Evolutionary conservation across 2,329 filamentous ascomycete genomes (phyloP).

Genomic region (Aureobasidium subglaciale): DNA sequence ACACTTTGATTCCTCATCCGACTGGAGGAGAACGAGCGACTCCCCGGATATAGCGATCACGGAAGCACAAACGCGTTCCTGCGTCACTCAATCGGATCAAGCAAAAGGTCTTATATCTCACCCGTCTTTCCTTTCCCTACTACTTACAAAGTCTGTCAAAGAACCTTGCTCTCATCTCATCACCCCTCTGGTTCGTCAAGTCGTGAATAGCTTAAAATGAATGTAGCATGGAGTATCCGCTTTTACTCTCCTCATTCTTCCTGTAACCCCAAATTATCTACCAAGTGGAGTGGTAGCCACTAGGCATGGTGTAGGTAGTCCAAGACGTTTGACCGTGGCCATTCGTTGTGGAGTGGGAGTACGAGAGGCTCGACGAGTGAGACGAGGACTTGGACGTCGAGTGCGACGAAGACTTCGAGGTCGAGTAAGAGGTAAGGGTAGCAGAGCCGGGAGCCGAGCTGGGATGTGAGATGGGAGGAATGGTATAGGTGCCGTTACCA

Average conservation of each 20-base stretch:
- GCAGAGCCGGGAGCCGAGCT: background rate
- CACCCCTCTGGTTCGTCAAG: background rate
- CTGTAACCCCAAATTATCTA: background rate
- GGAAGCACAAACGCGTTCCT: too few species aligned
- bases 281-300: background rate
- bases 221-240: too few species aligned
- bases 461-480: background rate
- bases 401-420: background rate
- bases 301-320: constrained; percentile 1
- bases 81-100: too few species aligned
- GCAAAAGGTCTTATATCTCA: too few species aligned
- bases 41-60: too few species aligned
- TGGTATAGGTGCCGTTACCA: constrained; percentile 4
- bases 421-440: background rate
- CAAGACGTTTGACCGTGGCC: background rate
- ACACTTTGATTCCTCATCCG: too few species aligned
- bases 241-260: background rate
- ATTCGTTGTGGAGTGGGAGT: background rate
- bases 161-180: background rate
- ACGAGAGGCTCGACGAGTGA: background rate
- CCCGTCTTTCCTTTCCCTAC: background rate
- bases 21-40: too few species aligned
- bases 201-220: background rate
- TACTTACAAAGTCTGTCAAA: background rate
- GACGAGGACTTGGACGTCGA: background rate